phyloP scores from a whole-genome alignment of 352 stramenopile genomes.

The Aphanomyces invadans region DNA sequence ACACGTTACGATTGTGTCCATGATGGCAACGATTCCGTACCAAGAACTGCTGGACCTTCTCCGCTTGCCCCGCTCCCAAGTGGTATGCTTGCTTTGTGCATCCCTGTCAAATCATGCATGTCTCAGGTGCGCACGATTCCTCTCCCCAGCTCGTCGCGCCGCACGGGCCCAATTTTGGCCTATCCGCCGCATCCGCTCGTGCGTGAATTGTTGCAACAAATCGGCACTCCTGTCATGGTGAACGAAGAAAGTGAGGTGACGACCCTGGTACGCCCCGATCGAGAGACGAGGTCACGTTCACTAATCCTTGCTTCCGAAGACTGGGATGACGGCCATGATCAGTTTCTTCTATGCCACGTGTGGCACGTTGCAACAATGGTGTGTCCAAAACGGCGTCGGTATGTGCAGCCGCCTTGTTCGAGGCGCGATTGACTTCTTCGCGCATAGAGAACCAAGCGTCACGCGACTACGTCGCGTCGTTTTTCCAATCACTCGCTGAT shows the following conservation, averaged over 20 bases:
- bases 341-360: slow-evolving; percentile 84
- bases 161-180: slow-evolving; percentile 67
- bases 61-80: slow-evolving; percentile 53
- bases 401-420: slow-evolving; percentile 27
- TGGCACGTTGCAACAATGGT: slow-evolving; percentile 75
- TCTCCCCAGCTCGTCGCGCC: slow-evolving; percentile 62
- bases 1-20: slow-evolving; percentile 65
- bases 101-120: background rate
- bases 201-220: slow-evolving; percentile 60
- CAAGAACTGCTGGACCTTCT: slow-evolving; percentile 69
- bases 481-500: slow-evolving; percentile 74
- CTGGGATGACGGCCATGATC: slow-evolving; percentile 78
- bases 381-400: slow-evolving; percentile 79
- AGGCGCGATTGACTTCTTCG: background rate
- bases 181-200: slow-evolving; percentile 63
- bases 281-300: background rate
- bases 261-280: slow-evolving; percentile 42
- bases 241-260: slow-evolving; percentile 69
- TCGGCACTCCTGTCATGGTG: slow-evolving; percentile 81
- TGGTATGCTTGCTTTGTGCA: slow-evolving; percentile 29
- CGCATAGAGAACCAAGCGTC: slow-evolving; percentile 51
- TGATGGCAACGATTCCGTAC: slow-evolving; percentile 86
- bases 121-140: slow-evolving; percentile 55
- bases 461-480: slow-evolving; percentile 71
- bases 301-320: slow-evolving; percentile 29